phyloP scores from a whole-genome alignment of 2,329 filamentous ascomycete species.

The Paracoccidioides lutzii region DNA sequence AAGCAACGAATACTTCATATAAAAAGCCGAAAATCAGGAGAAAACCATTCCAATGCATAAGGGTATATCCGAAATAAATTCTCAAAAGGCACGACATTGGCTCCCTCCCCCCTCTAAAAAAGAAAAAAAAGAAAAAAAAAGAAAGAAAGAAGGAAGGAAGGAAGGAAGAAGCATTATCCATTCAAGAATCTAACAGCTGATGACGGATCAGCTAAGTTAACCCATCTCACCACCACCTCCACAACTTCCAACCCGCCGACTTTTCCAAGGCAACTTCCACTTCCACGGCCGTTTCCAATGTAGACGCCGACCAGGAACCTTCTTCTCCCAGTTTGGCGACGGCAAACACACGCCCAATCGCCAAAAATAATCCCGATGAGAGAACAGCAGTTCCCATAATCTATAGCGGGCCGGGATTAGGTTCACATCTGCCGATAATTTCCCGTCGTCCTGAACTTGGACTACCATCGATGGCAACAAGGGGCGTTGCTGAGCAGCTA shows the following conservation, averaged over 20 bases:
- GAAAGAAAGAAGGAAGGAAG: neutral
- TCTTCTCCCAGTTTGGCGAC: constrained; percentile 1
- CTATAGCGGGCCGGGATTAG: constrained; percentile 47
- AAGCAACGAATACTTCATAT: too few relatives aligned
- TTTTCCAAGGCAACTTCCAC: constrained; percentile 8
- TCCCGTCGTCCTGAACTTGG: constrained; percentile 15
- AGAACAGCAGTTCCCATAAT: constrained; percentile 87
- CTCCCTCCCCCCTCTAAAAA: too few relatives aligned
- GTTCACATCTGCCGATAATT: constrained; percentile 15
- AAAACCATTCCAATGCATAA: too few relatives aligned
- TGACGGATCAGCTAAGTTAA: neutral
- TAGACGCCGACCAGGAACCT: neutral
- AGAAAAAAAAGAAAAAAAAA: neutral
- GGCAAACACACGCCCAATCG: constrained; percentile 80
- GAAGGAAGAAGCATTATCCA: neutral
- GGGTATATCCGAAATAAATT: too few relatives aligned
- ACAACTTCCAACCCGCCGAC: neutral
- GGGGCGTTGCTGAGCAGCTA: neutral
- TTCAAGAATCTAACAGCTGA: neutral
- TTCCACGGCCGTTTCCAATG: neutral
- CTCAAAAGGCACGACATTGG: too few relatives aligned
- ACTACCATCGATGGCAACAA: constrained; percentile 21
- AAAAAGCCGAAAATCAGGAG: too few relatives aligned
- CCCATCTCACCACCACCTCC: neutral
- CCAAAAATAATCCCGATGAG: constrained; percentile 96